Base-by-base conservation (phyloP, 805 yeast species). In the Scheffersomyces coipomensis region DNA sequence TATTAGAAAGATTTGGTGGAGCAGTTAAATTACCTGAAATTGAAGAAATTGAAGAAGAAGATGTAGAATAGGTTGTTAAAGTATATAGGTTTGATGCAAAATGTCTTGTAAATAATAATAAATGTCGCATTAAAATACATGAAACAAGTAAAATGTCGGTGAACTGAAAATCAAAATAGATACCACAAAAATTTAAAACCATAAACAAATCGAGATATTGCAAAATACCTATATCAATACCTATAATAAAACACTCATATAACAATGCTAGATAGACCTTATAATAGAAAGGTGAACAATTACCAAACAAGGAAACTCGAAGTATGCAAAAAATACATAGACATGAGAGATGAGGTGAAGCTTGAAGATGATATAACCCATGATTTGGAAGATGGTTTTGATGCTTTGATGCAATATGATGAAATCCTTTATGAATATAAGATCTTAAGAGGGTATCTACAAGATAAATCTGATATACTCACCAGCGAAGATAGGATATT, bases 31-130 rank as follows among this genome's bases (percentile, higher is more conserved):
- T 67, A 4, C 64, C 61, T 9, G 68, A 66, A 30, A 49, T 69
- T 11, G 73, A 68, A 47, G 70, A 68, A 50, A 59, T 58, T 43
- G 75, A 69, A 46, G 63, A 58, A 3, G 73, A 69, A 47, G 73
- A 69, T 40, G 58, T 46, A 21, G 71, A 65, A 42, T 55, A 48
- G 11, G 11, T 8, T 22, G 22, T 11, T n/a, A 10, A 23, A 16
- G 30, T 18, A 10, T 6, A 12, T n/a, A n/a, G n/a, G n/a, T n/a
- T n/a, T n/a, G n/a, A n/a, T n/a, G n/a, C n/a, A n/a, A n/a, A n/a
- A n/a, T n/a, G n/a, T n/a, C n/a, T n/a, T n/a, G n/a, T n/a, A n/a
- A n/a, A n/a, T n/a, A n/a, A n/a, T n/a, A n/a, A n/a, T n/a, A n/a
- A n/a, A n/a, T n/a, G n/a, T n/a, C n/a, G n/a, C n/a, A n/a, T n/a